Conservation (phyloP, 2,329 filamentous ascomycete species). For the Colletotrichum sansevieriae region DNA sequence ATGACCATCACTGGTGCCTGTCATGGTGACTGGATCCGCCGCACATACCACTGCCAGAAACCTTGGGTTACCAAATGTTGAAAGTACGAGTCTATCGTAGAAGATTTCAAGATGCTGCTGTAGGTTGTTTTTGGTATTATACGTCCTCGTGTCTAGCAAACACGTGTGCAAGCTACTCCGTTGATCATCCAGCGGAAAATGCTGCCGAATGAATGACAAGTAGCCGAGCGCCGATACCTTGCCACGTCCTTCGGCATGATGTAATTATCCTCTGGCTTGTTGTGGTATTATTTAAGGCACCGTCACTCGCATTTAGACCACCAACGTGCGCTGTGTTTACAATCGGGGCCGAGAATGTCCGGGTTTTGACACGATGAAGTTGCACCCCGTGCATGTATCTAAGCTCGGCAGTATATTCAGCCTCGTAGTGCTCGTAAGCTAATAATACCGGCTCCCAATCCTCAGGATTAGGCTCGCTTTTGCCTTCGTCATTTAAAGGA, state of each 20-base stretch:
- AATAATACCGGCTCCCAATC: too few relatives aligned
- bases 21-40: constrained; percentile 39
- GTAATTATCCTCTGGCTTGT: constrained; percentile 46
- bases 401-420: too few relatives aligned
- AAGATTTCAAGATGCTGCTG: constrained; percentile 43
- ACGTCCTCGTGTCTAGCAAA: constrained; percentile 49
- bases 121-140: too few relatives aligned
- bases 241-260: constrained; percentile 44
- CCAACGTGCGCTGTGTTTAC: too few relatives aligned
- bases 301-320: too few relatives aligned
- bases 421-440: too few relatives aligned
- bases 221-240: constrained; percentile 47
- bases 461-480: too few relatives aligned
- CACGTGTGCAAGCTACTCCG: constrained; percentile 54
- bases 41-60: constrained; percentile 50
- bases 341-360: too few relatives aligned
- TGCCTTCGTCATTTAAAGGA: too few relatives aligned
- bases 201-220: constrained; percentile 49
- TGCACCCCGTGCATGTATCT: too few relatives aligned
- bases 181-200: constrained; percentile 48
- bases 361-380: too few relatives aligned
- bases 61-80: constrained; percentile 50
- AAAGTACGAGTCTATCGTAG: constrained; percentile 51
- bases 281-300: too few relatives aligned
- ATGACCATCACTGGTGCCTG: constrained; percentile 5